These are phyloP conservation scores for Ensete ventricosum DNA, from an alignment of 176 grass and related monocot species.

Conservation along the genomic window DNA sequence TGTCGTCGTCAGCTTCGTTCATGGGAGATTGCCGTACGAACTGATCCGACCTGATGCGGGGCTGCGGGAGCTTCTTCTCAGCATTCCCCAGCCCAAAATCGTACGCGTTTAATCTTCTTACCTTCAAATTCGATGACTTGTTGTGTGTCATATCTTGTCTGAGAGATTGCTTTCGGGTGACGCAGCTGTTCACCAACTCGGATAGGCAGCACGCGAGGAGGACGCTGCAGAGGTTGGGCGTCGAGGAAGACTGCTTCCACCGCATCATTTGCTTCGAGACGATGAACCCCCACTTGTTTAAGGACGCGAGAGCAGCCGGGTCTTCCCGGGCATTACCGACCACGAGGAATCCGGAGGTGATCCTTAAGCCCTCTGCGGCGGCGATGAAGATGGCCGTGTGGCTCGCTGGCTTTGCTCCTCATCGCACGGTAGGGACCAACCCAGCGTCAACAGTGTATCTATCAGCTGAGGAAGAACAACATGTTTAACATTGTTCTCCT, in stretches of 20 bases:
- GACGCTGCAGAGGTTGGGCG: slow-evolving; percentile 48
- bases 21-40: slow-evolving; percentile 73
- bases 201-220: slow-evolving; percentile 51
- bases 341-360: slow-evolving; percentile 11
- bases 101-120: slow-evolving; percentile 23
- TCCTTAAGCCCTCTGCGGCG: slow-evolving; percentile 55
- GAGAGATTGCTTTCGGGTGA: no score
- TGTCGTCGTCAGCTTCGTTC: slow-evolving; percentile 53
- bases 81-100: slow-evolving; percentile 67
- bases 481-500: not conserved
- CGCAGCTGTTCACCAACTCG: slow-evolving; percentile 93
- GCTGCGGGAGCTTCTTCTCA: slow-evolving; percentile 43
- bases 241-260: slow-evolving; percentile 61
- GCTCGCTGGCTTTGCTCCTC: slow-evolving; percentile 43
- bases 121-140: no score
- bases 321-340: no score
- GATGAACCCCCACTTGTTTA: slow-evolving; percentile 79
- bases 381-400: slow-evolving; percentile 47
- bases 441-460: no score
- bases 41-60: slow-evolving; percentile 41
- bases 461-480: no score
- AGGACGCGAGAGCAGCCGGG: not conserved
- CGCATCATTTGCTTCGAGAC: slow-evolving; percentile 92
- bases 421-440: slow-evolving; percentile 28
- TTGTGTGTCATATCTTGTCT: not conserved